These are phyloP conservation scores for Chlamydomonas urium DNA, from an alignment of 139 green algal species.

Conservation along the genomic window DNA sequence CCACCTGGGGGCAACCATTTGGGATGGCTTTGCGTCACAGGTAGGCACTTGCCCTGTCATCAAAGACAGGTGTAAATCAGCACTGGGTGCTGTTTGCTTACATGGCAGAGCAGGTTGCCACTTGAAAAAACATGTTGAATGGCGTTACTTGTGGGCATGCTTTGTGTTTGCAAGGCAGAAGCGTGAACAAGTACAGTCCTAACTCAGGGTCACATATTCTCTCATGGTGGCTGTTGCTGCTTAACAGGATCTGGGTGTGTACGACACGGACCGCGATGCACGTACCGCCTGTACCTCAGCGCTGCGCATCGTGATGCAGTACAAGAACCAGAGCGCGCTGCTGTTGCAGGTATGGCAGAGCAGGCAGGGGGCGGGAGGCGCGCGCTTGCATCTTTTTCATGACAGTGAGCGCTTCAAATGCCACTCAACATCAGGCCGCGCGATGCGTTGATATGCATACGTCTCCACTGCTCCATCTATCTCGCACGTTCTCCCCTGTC, in stretches of 20 bases:
- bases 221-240: no score
- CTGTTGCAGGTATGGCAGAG: not conserved
- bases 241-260: constrained; percentile 15
- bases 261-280: constrained; percentile 13
- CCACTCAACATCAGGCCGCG: no score
- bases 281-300: constrained; percentile 1
- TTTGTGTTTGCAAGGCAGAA: no score
- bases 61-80: no score
- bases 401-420: not conserved
- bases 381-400: not conserved
- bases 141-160: no score
- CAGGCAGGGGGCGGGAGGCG: not conserved
- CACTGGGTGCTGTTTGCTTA: no score
- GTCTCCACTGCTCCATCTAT: not conserved
- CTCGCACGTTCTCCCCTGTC: not conserved
- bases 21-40: constrained; percentile 16
- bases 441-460: no score
- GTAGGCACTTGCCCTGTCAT: no score
- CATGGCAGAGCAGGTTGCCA: no score
- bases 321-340: constrained; percentile 15
- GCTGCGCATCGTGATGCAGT: constrained; percentile 12
- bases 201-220: no score
- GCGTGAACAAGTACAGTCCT: no score
- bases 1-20: not conserved
- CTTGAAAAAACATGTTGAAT: no score